Conservation (phyloP, 2,329 filamentous ascomycete genomes). For the Chalaropsis ovoidea region DNA sequence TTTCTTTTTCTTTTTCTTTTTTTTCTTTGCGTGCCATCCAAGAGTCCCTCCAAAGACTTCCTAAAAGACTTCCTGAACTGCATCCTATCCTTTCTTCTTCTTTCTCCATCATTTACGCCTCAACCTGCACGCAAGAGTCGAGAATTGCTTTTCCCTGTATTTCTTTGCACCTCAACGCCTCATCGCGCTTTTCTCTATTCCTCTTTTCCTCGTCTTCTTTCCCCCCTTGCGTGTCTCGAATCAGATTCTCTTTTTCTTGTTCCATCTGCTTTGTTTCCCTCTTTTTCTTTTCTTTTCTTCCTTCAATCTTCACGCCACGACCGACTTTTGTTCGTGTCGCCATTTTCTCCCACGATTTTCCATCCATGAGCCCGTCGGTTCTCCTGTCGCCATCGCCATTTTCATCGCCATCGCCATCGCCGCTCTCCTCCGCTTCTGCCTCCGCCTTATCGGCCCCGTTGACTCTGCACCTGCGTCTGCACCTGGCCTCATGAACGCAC, state of each 20-base stretch:
- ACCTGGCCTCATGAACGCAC: background rate
- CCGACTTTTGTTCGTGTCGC: constrained; percentile 3
- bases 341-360: background rate
- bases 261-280: background rate
- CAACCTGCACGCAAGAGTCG: background rate
- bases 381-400: background rate
- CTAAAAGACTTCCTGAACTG: background rate
- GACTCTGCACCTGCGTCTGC: background rate
- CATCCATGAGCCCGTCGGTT: background rate
- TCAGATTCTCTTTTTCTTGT: background rate
- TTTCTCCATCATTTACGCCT: constrained; percentile 12
- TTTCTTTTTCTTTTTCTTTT: background rate
- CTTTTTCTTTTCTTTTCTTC: background rate
- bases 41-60: constrained; percentile 4
- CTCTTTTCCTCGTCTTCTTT: background rate
- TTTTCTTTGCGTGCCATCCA: background rate
- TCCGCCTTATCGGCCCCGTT: background rate
- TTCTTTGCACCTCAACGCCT: background rate
- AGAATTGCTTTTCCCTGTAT: background rate
- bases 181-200: background rate
- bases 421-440: background rate
- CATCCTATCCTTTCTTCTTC: background rate
- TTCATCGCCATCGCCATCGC: background rate
- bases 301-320: background rate
- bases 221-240: background rate